Evolutionary conservation across 768 basidiomycete genomes (phyloP).

Genomic region (Hygrophoropsis aurantiaca): DNA sequence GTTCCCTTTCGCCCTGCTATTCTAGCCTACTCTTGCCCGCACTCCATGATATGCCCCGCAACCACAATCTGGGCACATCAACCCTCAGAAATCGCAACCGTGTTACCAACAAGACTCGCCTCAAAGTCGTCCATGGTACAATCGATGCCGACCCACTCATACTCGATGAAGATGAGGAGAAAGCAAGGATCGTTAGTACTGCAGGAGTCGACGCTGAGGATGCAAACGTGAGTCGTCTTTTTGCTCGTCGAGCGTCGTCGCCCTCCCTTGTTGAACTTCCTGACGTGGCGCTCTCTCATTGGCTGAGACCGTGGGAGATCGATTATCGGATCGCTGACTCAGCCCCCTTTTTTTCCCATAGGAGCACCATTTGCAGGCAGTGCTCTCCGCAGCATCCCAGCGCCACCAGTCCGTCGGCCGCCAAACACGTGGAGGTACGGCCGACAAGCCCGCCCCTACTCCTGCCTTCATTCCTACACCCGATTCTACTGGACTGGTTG

Average conservation of each 20-base stretch:
- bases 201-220: conserved; percentile 92
- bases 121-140: conserved; percentile 79
- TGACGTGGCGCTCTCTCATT: conserved; percentile 48
- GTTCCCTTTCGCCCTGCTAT: conserved; percentile 36
- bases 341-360: conserved; percentile 30
- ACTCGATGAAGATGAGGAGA: conserved; percentile 85
- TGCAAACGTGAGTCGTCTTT: conserved; percentile 74
- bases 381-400: conserved; percentile 54
- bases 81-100: conserved; percentile 85
- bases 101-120: conserved; percentile 90
- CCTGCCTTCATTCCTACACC: conserved; percentile 90
- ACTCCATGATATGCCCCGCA: conserved; percentile 88
- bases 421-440: conserved; percentile 32
- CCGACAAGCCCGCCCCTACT: conserved; percentile 37
- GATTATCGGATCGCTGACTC: conserved; percentile 57
- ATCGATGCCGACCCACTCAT: conserved; percentile 79
- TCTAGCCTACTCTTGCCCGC: conserved; percentile 34
- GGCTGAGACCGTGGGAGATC: conserved; percentile 43
- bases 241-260: conserved; percentile 34
- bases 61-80: conserved; percentile 72
- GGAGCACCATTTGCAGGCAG: conserved; percentile 61
- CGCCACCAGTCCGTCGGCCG: conserved; percentile 41
- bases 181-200: conserved; percentile 76
- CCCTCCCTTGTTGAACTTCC: conserved; percentile 39
- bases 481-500: conserved; percentile 78